A percentile compares a stretch with the other conserved stretches of the same genome.
These are phyloP conservation scores for Rhizopogon rudus DNA, from an alignment of 768 basidiomycete genomes.

Conservation along the genomic window DNA sequence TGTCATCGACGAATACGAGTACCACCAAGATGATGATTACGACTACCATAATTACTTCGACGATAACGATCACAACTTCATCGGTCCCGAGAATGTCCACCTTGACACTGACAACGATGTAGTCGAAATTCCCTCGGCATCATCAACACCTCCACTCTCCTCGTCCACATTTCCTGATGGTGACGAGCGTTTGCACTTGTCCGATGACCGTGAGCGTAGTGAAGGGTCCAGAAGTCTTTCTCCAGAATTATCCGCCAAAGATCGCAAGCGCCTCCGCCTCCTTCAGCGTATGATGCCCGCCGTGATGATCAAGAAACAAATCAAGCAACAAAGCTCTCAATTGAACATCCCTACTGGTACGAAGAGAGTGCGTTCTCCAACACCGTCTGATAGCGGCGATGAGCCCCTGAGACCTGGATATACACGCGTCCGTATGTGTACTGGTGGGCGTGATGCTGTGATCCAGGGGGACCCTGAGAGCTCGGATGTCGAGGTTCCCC, in stretches of 20 bases:
- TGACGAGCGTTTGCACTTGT: conserved; percentile 9
- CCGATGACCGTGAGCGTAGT: background rate
- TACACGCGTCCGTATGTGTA: conserved; percentile 36
- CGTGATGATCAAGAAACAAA: conserved; percentile 40
- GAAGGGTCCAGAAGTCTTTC: conserved; percentile 9
- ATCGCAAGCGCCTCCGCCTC: conserved; percentile 32
- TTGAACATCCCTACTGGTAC: background rate
- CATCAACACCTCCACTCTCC: conserved; percentile 6
- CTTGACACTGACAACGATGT: background rate
- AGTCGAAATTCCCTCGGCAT: conserved; percentile 11
- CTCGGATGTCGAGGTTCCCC: conserved; percentile 32
- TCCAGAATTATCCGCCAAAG: conserved; percentile 19
- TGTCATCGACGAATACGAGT: background rate
- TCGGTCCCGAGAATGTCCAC: background rate
- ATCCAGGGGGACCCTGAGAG: conserved; percentile 65
- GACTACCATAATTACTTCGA: conserved; percentile 9
- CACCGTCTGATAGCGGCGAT: conserved; percentile 26
- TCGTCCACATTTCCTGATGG: background rate
- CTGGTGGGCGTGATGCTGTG: conserved; percentile 29
- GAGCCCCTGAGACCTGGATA: conserved; percentile 48
- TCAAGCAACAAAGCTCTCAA: conserved; percentile 5
- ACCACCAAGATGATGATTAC: conserved; percentile 12
- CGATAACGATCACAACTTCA: background rate
- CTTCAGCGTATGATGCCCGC: conserved; percentile 51
- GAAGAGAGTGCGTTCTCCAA: background rate